These are phyloP conservation scores for Adansonia digitata DNA, from an alignment of 345 rosid species.

Conservation along the genomic window DNA sequence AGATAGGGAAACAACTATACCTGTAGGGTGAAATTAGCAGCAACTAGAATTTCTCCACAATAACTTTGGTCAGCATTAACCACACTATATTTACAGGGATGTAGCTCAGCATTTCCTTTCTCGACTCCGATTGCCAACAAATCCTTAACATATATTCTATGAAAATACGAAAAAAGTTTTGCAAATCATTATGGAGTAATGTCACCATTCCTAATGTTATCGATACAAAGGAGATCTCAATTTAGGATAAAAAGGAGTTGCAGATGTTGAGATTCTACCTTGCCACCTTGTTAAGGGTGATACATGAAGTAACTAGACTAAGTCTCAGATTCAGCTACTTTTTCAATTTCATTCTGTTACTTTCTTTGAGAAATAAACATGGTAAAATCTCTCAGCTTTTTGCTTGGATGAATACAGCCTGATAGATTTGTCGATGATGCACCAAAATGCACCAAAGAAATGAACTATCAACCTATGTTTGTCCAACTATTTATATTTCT, in stretches of 20 bases:
- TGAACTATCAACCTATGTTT: neutral
- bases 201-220: neutral
- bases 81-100: slow-evolving; percentile 55
- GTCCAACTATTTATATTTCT: neutral
- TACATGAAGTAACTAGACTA: neutral
- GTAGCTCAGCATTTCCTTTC: slow-evolving; percentile 57
- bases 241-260: neutral
- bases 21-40: slow-evolving; percentile 42
- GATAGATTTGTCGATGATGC: neutral
- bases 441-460: no score
- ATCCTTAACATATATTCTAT: slow-evolving; percentile 69
- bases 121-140: slow-evolving; percentile 69
- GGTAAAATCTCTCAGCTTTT: neutral
- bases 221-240: neutral
- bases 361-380: neutral
- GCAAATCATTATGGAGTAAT: neutral
- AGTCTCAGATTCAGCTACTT: neutral
- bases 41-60: slow-evolving; percentile 70
- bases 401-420: neutral
- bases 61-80: slow-evolving; percentile 39
- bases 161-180: neutral
- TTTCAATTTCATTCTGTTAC: neutral
- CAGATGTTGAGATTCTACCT: neutral
- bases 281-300: neutral
- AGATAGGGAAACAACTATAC: slow-evolving; percentile 14